Base-by-base conservation (phyloP, 2,329 filamentous ascomycete species). In the Pseudogymnoascus sp. region DNA sequence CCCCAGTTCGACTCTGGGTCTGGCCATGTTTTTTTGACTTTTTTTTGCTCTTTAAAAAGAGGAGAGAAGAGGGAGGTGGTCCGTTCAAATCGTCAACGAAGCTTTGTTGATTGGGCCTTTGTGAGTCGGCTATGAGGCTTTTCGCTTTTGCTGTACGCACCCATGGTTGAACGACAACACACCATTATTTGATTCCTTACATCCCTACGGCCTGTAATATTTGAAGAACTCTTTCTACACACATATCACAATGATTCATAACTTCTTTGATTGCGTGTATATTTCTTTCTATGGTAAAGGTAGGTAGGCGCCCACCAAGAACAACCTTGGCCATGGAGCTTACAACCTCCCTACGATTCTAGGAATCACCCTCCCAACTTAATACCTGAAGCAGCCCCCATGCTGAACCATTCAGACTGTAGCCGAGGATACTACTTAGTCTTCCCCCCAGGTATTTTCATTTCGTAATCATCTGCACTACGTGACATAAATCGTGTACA, bases 401-500 rank as follows among this genome's bases (percentile, higher is more conserved):
- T n/a, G 25, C 43, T 8, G n/a, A 9, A 30, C 18, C 43, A 32
- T 32, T 18, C 4, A 12, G 43, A 18, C 43, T 54, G 43, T 9
- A 14, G 43, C n/a, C 8, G 25, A 18, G n/a, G 43, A 54, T 32
- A 54, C n/a, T 32, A 32, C 43, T 12, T 25, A 54, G 25, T 32
- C 43, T 32, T 12, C 9, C 25, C n/a, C 43, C 43, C 4, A 54
- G 43, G 25, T 32, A 54, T 32, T 54, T 32, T 18, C 25, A 54
- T 32, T 43, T 54, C 43, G 43, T 54, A 54, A 54, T 50, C 25
- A 28, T 50, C 25, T 11, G 43, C 25, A 30, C 43, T 30, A 32
- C 43, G 32, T 54, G 43, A 32, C 43, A 54, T 54, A 54, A 54
- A 54, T 54, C 43, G 43, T 54, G 25, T 54, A 54, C 43, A 54